Evolutionary conservation across 768 basidiomycete species (phyloP).

Genomic region (Wakefieldia striispora): DNA sequence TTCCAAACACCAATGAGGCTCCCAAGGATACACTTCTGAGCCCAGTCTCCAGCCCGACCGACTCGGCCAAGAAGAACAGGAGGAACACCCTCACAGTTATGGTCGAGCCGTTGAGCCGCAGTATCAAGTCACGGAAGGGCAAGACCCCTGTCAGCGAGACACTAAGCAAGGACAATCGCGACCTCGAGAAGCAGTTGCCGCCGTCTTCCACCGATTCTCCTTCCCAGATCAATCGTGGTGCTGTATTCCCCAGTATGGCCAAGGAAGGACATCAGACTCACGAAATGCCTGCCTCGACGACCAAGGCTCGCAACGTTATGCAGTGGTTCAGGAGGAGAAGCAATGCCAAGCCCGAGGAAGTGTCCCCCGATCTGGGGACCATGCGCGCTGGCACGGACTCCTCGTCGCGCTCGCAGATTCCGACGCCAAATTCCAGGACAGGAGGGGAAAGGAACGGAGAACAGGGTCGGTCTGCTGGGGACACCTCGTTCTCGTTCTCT

Average conservation of each 20-base stretch:
- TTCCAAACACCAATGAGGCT: constrained; percentile 16
- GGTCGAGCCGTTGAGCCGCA: constrained; percentile 72
- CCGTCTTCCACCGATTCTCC: constrained; percentile 32
- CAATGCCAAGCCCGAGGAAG: constrained; percentile 39
- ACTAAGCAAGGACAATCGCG: constrained; percentile 45
- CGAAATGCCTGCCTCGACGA: constrained; percentile 68
- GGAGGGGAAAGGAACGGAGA: constrained; percentile 21
- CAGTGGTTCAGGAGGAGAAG: constrained; percentile 91
- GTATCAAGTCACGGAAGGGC: constrained; percentile 35
- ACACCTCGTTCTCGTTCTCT: constrained; percentile 36
- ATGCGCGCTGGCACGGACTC: constrained; percentile 22
- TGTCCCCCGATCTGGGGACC: constrained; percentile 8
- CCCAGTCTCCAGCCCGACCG: constrained; percentile 29
- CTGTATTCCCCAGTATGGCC: constrained; percentile 25
- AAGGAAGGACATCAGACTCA: constrained; percentile 27
- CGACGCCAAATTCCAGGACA: constrained; percentile 27
- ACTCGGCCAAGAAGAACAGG: constrained; percentile 54
- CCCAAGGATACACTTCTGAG: constrained; percentile 35
- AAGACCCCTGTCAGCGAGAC: constrained; percentile 33
- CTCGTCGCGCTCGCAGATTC: constrained; percentile 30
- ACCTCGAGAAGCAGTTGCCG: constrained; percentile 33
- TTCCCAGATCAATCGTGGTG: constrained; percentile 23
- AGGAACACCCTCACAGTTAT: constrained; percentile 86
- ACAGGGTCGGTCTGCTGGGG: constrained; percentile 25
- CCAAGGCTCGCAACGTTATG: constrained; percentile 94